A percentile compares a stretch with the other conserved stretches of the same genome.
These are phyloP conservation scores for Penicillium longicatenatum DNA, from an alignment of 495 filamentous ascomycete species.

Conservation along the genomic window DNA sequence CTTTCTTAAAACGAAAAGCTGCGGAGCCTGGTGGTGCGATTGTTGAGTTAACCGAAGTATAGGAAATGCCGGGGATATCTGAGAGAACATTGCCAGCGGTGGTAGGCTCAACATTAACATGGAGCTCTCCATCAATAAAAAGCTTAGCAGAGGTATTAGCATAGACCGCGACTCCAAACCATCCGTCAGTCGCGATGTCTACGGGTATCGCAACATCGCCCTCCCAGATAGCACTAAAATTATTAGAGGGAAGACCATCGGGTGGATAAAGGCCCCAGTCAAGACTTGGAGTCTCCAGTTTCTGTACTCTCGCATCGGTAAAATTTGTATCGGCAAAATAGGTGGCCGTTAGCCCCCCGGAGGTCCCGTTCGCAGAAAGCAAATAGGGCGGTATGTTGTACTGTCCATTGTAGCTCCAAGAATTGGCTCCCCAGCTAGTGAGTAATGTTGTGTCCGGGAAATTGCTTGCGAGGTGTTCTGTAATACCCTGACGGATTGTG, in stretches of 20 bases:
- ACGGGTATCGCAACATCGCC: slow-evolving; percentile 37
- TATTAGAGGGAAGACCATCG: slow-evolving; percentile 40
- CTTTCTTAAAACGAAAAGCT: slow-evolving; percentile 38
- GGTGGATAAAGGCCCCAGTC: slow-evolving; percentile 48
- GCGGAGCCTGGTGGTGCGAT: slow-evolving; percentile 34
- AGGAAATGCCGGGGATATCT: slow-evolving; percentile 34
- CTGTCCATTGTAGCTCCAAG: slow-evolving; percentile 44
- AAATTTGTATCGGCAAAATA: slow-evolving; percentile 44
- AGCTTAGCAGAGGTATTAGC: slow-evolving; percentile 40
- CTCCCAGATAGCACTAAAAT: slow-evolving; percentile 47
- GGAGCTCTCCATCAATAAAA: slow-evolving; percentile 34
- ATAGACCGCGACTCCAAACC: slow-evolving; percentile 37
- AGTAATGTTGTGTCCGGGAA: slow-evolving; percentile 30
- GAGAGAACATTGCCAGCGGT: slow-evolving; percentile 21
- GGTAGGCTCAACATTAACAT: slow-evolving; percentile 1
- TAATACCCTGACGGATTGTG: slow-evolving; percentile 44
- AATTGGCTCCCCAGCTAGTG: slow-evolving; percentile 45
- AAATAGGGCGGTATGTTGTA: slow-evolving; percentile 43
- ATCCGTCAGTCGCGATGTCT: slow-evolving; percentile 30
- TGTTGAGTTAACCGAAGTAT: slow-evolving; percentile 31
- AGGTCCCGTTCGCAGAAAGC: slow-evolving; percentile 33
- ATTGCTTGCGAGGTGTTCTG: slow-evolving; percentile 26
- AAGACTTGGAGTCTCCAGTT: slow-evolving; percentile 36
- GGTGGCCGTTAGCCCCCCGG: slow-evolving; percentile 38
- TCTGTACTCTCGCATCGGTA: slow-evolving; percentile 26